Evolutionary conservation across 768 basidiomycete genomes (phyloP).

Genomic region (Tubosaeta sp.): DNA sequence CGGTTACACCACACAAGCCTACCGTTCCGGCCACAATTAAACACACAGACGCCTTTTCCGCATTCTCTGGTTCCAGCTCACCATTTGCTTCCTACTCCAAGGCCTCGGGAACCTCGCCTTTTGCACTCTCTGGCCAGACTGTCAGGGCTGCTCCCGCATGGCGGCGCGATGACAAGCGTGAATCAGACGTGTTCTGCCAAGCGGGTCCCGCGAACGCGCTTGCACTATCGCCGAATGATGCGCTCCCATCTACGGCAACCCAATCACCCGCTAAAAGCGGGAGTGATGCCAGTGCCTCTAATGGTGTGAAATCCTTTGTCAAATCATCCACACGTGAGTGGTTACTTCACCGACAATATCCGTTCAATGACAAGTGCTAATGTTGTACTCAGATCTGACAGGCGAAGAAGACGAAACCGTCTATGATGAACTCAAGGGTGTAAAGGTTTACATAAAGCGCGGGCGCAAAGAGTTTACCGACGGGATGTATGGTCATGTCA

Average conservation of each 20-base stretch:
- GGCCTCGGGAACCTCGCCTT: constrained; percentile 21
- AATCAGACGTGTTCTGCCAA: constrained; percentile 9
- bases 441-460: constrained; percentile 46
- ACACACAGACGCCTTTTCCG: constrained; percentile 34
- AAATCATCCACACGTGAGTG: constrained; percentile 20
- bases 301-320: not conserved
- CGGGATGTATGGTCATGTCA: constrained; percentile 58
- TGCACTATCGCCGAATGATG: constrained; percentile 20
- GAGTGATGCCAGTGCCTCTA: not conserved
- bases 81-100: constrained; percentile 32
- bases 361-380: constrained; percentile 1
- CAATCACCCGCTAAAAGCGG: constrained; percentile 2
- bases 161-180: constrained; percentile 12
- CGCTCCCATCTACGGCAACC: not conserved
- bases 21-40: constrained; percentile 3
- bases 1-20: constrained; percentile 14
- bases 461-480: constrained; percentile 48
- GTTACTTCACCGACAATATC: not conserved
- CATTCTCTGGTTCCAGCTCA: constrained; percentile 35
- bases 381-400: constrained; percentile 33
- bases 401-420: constrained; percentile 66
- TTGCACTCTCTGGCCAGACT: constrained; percentile 14
- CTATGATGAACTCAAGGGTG: constrained; percentile 53
- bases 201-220: constrained; percentile 6
- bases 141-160: constrained; percentile 24